Base-by-base conservation (phyloP, 179 eudicot species). In the Beta corolliflora region DNA sequence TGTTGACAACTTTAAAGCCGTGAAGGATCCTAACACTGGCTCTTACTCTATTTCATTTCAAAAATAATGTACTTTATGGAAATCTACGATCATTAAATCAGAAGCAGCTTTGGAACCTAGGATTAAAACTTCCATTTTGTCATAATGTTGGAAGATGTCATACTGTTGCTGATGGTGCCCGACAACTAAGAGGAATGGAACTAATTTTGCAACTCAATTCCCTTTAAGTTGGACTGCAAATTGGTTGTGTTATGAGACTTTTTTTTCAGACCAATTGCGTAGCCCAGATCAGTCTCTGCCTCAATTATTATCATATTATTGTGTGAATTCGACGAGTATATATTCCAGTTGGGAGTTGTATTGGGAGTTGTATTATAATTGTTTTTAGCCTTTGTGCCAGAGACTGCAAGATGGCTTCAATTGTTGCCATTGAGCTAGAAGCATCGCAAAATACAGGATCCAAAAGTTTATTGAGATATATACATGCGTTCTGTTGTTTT, bases 1-100 rank as follows among this genome's bases (percentile, higher is more conserved):
- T 76, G 83, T 90, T 0, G 97, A 97, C 93, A 97, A 97, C 88
- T 97, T 97, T 83, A 94, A 97, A 91, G 91, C 97, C 6, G 95
- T 97, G 25, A 83, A 94, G 82, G 98, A 97, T 89, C 99, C 98
- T 45, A 90, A 94, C 29, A 94, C 99, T 36, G 98, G 99, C 71
- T 94, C 99, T 21, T 94, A 95, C 77, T 93, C 99, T 8, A 78
- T 97, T 77, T 86, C 91, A 64, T 96, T 92, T 81, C 97, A 94
- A 80, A 86, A 83, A 29, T 90, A 85, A 80, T 50, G 29, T 66
- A 63, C 77, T 52, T 19, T 66, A 3, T 12, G 50, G 55, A 46
- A 59, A 50, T 50, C 56, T 15, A 36, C 45, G 41, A 54, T 61
- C 50, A 4, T 5, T 29, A 12, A 69, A 65, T 14, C 53, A 19